Conservation (phyloP, 257 asterid species). For the Solanum etuberosum region DNA sequence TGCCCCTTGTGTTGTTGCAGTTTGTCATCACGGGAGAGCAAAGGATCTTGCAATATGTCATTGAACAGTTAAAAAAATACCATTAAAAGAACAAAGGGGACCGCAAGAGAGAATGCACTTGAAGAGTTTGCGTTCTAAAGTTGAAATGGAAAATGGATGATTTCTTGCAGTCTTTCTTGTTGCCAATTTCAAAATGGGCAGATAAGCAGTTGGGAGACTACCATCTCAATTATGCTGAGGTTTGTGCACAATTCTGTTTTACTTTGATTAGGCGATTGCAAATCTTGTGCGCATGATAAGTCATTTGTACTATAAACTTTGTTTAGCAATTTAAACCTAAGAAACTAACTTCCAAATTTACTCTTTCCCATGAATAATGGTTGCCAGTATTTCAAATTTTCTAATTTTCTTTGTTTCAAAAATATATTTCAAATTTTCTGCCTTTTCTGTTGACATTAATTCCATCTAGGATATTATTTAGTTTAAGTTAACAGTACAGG, state of each 20-base stretch:
- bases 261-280: background rate
- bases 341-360: background rate
- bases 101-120: slow-evolving; percentile 82
- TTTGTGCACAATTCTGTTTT: slow-evolving; percentile 5
- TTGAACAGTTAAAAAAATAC: slow-evolving; percentile 78
- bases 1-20: slow-evolving; percentile 25
- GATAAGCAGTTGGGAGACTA: slow-evolving; percentile 76
- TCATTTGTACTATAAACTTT: background rate
- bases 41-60: slow-evolving; percentile 65
- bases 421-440: background rate
- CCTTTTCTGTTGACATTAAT: background rate
- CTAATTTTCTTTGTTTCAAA: background rate
- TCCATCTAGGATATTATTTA: background rate
- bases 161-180: slow-evolving; percentile 72
- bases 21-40: slow-evolving; percentile 83
- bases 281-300: background rate
- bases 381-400: background rate
- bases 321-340: background rate
- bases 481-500: background rate
- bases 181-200: slow-evolving; percentile 84
- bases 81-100: slow-evolving; percentile 91
- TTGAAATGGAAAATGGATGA: slow-evolving; percentile 61
- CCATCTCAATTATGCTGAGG: slow-evolving; percentile 83
- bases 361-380: background rate
- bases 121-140: slow-evolving; percentile 71